Evolutionary conservation across 192 early-diverging fungal species (phyloP).

Genomic region (Backusella australiensis): DNA sequence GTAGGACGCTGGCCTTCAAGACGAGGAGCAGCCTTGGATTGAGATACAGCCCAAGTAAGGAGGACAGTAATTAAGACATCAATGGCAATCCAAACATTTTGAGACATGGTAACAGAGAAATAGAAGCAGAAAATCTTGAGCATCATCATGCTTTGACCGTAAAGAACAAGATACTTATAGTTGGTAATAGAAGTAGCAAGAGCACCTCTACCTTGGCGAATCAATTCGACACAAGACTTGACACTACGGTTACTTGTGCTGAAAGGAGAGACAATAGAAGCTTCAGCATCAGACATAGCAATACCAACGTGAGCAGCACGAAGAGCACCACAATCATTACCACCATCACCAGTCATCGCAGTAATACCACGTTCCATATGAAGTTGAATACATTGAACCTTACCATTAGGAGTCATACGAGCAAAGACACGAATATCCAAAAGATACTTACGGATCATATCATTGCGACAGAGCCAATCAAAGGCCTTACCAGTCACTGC

Average conservation of each 20-base stretch:
- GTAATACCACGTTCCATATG: slow-evolving; percentile 75
- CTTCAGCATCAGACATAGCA: slow-evolving; percentile 77
- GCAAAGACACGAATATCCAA: slow-evolving; percentile 76
- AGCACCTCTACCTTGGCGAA: slow-evolving; percentile 69
- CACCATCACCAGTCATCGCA: slow-evolving; percentile 86
- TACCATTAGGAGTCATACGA: slow-evolving; percentile 76
- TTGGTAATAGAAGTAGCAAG: slow-evolving; percentile 68
- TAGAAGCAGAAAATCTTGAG: slow-evolving; percentile 65
- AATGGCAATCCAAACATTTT: slow-evolving; percentile 67
- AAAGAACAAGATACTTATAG: slow-evolving; percentile 62
- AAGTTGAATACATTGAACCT: slow-evolving; percentile 67
- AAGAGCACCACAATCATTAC: slow-evolving; percentile 81
- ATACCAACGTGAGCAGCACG: slow-evolving; percentile 79
- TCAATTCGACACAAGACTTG: slow-evolving; percentile 64
- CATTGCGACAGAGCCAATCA: slow-evolving; percentile 44
- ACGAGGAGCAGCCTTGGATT: slow-evolving; percentile 50
- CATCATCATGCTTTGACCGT: slow-evolving; percentile 67
- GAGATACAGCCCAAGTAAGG: slow-evolving; percentile 61
- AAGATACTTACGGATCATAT: slow-evolving; percentile 49
- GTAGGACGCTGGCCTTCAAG: slow-evolving; percentile 61
- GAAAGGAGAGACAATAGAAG: slow-evolving; percentile 82
- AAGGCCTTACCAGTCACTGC: slow-evolving; percentile 75
- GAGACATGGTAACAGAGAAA: slow-evolving; percentile 58
- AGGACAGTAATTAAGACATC: slow-evolving; percentile 65
- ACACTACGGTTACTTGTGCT: slow-evolving; percentile 62